A percentile compares a stretch with the other conserved stretches of the same genome.
phyloP scores from a whole-genome alignment of 805 yeast genomes.

The Ogataea methanolica region DNA sequence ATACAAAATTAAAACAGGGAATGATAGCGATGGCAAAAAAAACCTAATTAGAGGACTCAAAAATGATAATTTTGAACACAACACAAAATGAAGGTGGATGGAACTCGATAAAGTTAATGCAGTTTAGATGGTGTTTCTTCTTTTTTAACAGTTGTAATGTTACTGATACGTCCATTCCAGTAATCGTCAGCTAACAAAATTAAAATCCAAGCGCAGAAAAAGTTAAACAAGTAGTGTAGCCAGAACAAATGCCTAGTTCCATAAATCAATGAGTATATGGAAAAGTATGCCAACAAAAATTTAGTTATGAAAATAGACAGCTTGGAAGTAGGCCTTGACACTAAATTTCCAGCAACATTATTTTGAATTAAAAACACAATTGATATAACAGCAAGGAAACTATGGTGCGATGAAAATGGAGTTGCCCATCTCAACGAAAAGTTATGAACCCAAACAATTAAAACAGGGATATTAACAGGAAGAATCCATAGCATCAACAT shows the following conservation, averaged over 20 bases:
- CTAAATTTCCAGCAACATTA: conserved; percentile 43
- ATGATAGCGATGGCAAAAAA: no score
- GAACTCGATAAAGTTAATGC: conserved; percentile 6
- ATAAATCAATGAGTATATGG: conserved; percentile 59
- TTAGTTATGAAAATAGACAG: conserved; percentile 31
- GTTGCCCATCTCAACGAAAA: conserved; percentile 74
- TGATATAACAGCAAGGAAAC: conserved; percentile 72
- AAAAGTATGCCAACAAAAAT: conserved; percentile 44
- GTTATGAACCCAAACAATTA: conserved; percentile 80
- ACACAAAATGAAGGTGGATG: neutral
- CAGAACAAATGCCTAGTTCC: conserved; percentile 83
- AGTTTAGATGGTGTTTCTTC: conserved; percentile 17
- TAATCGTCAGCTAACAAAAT: conserved; percentile 20
- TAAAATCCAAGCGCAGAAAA: conserved; percentile 52
- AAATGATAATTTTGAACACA: neutral
- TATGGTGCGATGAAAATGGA: conserved; percentile 84
- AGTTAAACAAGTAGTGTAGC: conserved; percentile 73
- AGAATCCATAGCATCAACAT: conserved; percentile 71
- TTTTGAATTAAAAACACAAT: conserved; percentile 55
- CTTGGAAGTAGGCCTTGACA: conserved; percentile 33
- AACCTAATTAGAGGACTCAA: no score
- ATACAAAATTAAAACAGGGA: no score
- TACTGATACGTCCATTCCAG: conserved; percentile 16
- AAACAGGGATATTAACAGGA: conserved; percentile 73
- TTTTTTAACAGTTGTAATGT: conserved; percentile 11